Evolutionary conservation across 768 basidiomycete genomes (phyloP), one percentile per base, ranked within the genome.

Genomic region (Lactarius sanguifluus): DNA sequence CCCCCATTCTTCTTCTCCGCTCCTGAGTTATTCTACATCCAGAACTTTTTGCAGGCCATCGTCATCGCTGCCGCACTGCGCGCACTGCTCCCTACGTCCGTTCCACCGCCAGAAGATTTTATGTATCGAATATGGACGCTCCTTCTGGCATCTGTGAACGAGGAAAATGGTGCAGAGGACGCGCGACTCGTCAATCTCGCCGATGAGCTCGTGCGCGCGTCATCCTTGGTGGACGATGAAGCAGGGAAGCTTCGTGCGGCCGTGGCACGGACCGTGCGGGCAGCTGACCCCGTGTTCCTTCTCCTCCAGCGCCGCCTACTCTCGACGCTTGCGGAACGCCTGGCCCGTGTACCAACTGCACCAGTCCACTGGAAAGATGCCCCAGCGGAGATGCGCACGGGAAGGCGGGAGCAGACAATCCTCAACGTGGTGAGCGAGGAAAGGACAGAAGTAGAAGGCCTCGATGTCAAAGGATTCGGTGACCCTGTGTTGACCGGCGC

Each of bases 31-130:
- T 72, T 88, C 52, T 82, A 81, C 71, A 71, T 85, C 15, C 90
- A 92, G 74, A 89, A 92, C 69, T 82, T 84, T 70, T 75, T 91
- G 6, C 90, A 92, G 72, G 90, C 89, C 5, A 79, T 90, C 13
- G 80, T 88, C 18, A 86, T 91, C 38, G 78, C 84, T 28, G 87
- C 88, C 4, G 79, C 85, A 8, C 76, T 92, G 45, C 81, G 83
- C 36, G 78, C 82, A 23, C 82, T 91, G 32, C 79, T 83, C 0
- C 84, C 80, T 15, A 55, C 68, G 30, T 57, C 73, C 61, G 59
- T 61, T 25, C 67, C 62, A 60, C 56, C 43, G 28, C 68, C 63
- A 59, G 45, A 38, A 58, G 78, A 81, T 52, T 89, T 90, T 73
- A 81, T 82, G 74, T 71, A 78, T 23, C 86, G 89, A 57, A 73